Conservation (phyloP, 2,329 filamentous ascomycete species). For the Xylariaceae sp. region DNA sequence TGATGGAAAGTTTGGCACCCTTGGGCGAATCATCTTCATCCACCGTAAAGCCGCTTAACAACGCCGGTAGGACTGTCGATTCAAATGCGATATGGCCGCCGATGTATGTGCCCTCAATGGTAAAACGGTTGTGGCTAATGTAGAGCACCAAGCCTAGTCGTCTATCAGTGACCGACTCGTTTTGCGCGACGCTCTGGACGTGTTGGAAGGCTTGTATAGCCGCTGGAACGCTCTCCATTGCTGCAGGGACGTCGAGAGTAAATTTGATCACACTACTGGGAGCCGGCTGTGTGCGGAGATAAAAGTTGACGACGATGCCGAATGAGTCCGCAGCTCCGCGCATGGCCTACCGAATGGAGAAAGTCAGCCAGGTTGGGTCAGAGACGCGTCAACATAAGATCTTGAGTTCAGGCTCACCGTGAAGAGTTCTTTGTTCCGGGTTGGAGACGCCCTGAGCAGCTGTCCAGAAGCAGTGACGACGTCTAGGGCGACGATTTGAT, state of each 20-base stretch:
- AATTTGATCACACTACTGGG: constrained; percentile 37
- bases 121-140: constrained; percentile 24
- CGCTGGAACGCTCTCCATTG: constrained; percentile 13
- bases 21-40: background rate
- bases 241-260: constrained; percentile 18
- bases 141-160: constrained; percentile 29
- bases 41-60: constrained; percentile 24
- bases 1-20: background rate
- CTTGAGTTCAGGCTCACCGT: constrained; percentile 23
- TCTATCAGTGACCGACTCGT: constrained; percentile 29
- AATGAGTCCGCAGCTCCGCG: constrained; percentile 39
- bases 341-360: constrained; percentile 30
- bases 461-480: constrained; percentile 39
- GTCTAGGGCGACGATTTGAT: constrained; percentile 44
- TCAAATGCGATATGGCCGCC: constrained; percentile 27
- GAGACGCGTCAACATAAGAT: too few relatives aligned
- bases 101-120: constrained; percentile 33
- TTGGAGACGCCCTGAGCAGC: constrained; percentile 15
- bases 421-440: constrained; percentile 25
- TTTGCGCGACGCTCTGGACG: constrained; percentile 33
- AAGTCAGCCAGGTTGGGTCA: background rate
- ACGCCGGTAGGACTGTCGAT: constrained; percentile 23
- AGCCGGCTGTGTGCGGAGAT: constrained; percentile 32
- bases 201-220: constrained; percentile 24
- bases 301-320: constrained; percentile 36